Conservation (phyloP, 495 filamentous ascomycete species). For the Cenococcum geophilum region DNA sequence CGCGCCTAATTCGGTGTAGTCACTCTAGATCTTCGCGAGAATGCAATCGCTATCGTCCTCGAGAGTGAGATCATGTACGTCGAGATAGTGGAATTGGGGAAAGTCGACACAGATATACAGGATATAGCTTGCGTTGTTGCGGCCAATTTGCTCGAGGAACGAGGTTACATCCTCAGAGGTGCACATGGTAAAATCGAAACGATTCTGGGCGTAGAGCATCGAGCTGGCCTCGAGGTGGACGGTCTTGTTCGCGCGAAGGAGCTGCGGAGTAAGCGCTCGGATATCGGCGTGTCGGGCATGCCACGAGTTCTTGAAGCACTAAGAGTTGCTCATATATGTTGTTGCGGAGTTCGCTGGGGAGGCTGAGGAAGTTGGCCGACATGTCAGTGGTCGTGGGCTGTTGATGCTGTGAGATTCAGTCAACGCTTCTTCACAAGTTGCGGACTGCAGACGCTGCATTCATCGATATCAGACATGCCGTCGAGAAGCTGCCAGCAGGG, state of each 20-base stretch:
- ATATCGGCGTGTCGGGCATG: too few species aligned
- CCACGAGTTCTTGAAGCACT: neutral
- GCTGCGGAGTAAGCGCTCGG: too few species aligned
- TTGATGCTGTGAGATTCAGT: too few species aligned
- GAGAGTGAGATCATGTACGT: neutral
- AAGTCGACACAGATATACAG: neutral
- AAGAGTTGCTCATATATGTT: neutral
- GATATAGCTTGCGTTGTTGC: constrained; percentile 2
- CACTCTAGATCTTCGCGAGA: constrained; percentile 1
- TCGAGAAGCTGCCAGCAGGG: too few species aligned
- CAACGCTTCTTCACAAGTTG: too few species aligned
- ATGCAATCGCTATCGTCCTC: neutral
- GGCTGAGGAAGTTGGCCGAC: constrained; percentile 3
- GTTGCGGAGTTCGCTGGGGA: constrained; percentile 4
- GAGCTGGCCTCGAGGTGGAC: constrained; percentile 1
- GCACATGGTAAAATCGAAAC: neutral
- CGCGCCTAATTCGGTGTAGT: too few species aligned
- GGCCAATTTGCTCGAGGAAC: neutral
- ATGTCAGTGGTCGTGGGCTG: constrained; percentile 1
- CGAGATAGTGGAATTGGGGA: neutral
- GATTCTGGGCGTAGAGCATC: constrained; percentile 1
- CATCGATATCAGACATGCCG: too few species aligned
- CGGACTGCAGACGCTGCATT: too few species aligned
- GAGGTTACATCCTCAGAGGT: neutral
- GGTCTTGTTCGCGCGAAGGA: neutral